Evolutionary conservation across 176 grass and related monocot genomes (phyloP).

Genomic region (Eleusine indica): DNA sequence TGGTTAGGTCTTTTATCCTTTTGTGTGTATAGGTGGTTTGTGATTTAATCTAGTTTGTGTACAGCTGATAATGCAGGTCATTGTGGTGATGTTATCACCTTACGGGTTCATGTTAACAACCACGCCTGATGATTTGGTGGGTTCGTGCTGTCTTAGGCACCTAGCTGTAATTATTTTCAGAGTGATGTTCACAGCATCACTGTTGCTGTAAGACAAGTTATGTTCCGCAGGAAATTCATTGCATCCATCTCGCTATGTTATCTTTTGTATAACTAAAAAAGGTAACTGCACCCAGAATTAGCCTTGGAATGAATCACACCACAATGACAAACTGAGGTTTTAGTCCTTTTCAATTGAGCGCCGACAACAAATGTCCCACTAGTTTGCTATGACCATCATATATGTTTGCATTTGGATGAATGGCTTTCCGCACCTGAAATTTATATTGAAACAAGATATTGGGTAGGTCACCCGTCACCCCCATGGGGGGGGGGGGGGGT

Average conservation of each 20-base stretch:
- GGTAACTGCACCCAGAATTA: neutral
- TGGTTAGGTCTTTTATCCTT: neutral
- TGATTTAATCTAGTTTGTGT: neutral
- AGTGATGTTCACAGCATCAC: neutral
- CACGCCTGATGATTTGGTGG: neutral
- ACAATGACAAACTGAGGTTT: neutral
- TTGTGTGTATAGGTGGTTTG: neutral
- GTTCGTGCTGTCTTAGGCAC: neutral
- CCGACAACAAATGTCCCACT: neutral
- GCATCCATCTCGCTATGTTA: neutral
- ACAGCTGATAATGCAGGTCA: neutral
- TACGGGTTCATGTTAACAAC: neutral
- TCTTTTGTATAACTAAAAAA: neutral
- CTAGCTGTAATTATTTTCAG: neutral
- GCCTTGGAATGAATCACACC: neutral
- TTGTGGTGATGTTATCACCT: neutral
- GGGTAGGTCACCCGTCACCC: neutral
- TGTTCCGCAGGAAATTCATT: too few species aligned
- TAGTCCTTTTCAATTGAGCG: neutral
- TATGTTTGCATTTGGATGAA: slow-evolving; percentile 12
- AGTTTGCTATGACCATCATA: neutral
- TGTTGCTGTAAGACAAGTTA: neutral
- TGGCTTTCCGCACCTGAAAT: neutral
- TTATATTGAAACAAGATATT: neutral
- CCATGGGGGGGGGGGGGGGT: neutral